A percentile compares a stretch with the other conserved stretches of the same genome.
Evolutionary conservation across 1,284 basidiomycete genomes (phyloP).

Genomic region (Heterobasidion parviporum): DNA sequence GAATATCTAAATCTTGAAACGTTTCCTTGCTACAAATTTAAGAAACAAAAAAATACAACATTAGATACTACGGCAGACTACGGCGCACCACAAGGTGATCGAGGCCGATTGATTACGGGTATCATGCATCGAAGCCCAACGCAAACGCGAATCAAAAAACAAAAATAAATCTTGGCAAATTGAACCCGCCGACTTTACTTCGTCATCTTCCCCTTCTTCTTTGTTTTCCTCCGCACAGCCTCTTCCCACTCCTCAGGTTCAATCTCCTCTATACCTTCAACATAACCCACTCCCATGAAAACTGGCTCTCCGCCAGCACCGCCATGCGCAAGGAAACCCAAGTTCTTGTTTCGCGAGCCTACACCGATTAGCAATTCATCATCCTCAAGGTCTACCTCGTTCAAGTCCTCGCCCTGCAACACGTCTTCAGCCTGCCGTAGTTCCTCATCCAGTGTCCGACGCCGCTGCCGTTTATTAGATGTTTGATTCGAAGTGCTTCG

Average conservation of each 20-base stretch:
- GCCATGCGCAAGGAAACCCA: slow-evolving; percentile 64
- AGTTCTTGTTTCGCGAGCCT: slow-evolving; percentile 42
- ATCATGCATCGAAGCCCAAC: too few species aligned
- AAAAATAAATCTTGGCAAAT: too few species aligned
- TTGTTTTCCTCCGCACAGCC: background rate
- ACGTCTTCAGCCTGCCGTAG: slow-evolving; percentile 36
- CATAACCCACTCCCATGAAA: slow-evolving; percentile 58
- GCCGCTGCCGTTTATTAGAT: slow-evolving; percentile 15
- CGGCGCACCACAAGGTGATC: too few species aligned
- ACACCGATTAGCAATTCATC: slow-evolving; percentile 30
- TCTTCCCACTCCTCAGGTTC: background rate
- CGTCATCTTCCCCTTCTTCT: too few species aligned
- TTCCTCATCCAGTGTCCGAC: slow-evolving; percentile 59
- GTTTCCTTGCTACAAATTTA: too few species aligned
- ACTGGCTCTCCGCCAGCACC: slow-evolving; percentile 62
- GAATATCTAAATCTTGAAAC: too few species aligned
- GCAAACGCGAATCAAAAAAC: too few species aligned
- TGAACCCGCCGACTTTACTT: too few species aligned
- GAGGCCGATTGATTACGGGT: too few species aligned
- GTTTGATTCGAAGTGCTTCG: background rate
- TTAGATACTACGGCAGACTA: too few species aligned
- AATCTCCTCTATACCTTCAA: slow-evolving; percentile 30
- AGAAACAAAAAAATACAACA: too few species aligned
- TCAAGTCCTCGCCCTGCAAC: slow-evolving; percentile 19
- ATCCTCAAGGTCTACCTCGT: slow-evolving; percentile 18